Evolutionary conservation across 2,329 filamentous ascomycete species (phyloP), one percentile per base, ranked within the genome.

Genomic region (Apiospora marii): DNA sequence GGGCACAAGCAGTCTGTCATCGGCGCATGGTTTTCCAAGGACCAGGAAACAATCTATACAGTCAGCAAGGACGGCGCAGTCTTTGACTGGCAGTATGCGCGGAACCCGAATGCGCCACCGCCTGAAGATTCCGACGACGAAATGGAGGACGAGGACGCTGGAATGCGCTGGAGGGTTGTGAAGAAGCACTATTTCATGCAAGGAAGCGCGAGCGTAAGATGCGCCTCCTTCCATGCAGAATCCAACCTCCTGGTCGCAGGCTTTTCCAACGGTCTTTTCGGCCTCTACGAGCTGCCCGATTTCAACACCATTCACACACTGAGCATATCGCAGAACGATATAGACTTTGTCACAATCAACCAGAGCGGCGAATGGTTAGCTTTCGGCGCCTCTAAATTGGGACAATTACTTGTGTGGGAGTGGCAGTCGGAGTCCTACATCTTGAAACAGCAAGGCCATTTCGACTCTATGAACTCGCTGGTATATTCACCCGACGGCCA

Each of bases 401-500:
- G 97, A 0, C 96, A 99, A 81, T 87, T 99, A n/a, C 85, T 99
- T 4, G 96, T 99, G 4, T 99, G 96, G 96, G 96, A 99, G 82
- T 99, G 97, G 95, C 96, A 98, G 81, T 99, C 96, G 0, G 97
- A 99, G 83, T 98, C 96, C 7, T 99, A 99, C 82, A 97, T 99
- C 73, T 86, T 99, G 68, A 99, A 99, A 84, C 96, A 99, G 80
- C 96, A 98, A 82, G 96, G 96, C 0, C 96, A 99, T 83, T 95
- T 98, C 76, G 96, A 99, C 81, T 93, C 94, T 2, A 95, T 98
- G 90, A 98, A 98, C 82, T 90, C 95, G 0, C 87, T 99, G 4
- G 92, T 93, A 12, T 99, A 98, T 83, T 96, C 96, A 6, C 95
- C 96, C 0, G 96, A 98, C 79, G 96, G 96, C 5, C 94, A 97